phyloP scores from a whole-genome alignment of 1,139 yeast genomes.

The Candida tropicalis region DNA sequence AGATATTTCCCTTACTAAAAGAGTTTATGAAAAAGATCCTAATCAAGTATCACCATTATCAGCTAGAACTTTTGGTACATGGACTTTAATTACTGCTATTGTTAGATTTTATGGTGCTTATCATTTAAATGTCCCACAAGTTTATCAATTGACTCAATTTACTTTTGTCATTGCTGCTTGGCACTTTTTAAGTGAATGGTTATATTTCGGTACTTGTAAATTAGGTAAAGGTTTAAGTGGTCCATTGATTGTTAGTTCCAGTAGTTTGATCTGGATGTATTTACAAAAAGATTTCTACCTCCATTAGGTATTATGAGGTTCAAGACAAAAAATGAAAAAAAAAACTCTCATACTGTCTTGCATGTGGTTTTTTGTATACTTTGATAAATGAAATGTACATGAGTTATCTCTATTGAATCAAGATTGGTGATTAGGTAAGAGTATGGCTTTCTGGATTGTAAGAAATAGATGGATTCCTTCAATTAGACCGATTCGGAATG shows the following conservation, averaged over 20 bases:
- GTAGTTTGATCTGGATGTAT: constrained; percentile 63
- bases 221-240: constrained; percentile 89
- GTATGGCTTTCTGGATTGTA: no score
- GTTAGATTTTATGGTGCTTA: constrained; percentile 89
- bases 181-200: constrained; percentile 86
- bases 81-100: constrained; percentile 89
- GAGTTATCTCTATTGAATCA: no score
- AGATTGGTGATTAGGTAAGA: no score
- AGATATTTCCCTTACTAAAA: constrained; percentile 62
- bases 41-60: constrained; percentile 68
- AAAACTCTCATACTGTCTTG: no score
- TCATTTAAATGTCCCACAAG: constrained; percentile 62
- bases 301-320: not conserved
- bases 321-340: no score
- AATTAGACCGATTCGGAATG: no score
- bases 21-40: constrained; percentile 60
- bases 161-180: constrained; percentile 82
- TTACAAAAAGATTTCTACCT: constrained; percentile 54
- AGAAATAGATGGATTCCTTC: no score
- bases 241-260: constrained; percentile 69
- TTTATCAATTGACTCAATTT: constrained; percentile 78
- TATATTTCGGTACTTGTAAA: constrained; percentile 73
- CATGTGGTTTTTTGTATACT: no score
- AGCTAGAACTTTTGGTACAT: constrained; percentile 96
- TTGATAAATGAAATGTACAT: no score